Conservation (phyloP, 2,329 filamentous ascomycete genomes). For the Chaetothyriales sp. region DNA sequence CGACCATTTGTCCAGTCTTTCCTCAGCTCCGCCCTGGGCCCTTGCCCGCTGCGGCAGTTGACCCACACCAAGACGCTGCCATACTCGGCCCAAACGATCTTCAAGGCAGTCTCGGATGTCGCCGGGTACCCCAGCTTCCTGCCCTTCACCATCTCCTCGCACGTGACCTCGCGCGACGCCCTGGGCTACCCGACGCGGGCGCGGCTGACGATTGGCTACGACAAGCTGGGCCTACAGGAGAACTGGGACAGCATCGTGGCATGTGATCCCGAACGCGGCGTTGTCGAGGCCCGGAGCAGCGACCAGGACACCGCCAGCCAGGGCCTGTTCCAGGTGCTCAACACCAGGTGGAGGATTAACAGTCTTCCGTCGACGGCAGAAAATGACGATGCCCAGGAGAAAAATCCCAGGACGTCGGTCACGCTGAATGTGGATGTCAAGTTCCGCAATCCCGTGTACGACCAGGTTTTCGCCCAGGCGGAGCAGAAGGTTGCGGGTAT, state of each 20-base stretch:
- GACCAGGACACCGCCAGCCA: conserved; percentile 38
- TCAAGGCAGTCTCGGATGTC: conserved; percentile 76
- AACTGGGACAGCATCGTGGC: conserved; percentile 65
- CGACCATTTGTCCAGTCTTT: conserved; percentile 14
- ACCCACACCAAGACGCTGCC: conserved; percentile 61
- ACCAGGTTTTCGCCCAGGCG: conserved; percentile 62
- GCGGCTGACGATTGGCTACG: conserved; percentile 72
- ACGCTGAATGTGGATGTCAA: conserved; percentile 62
- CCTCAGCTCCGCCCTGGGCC: conserved; percentile 13
- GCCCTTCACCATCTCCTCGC: conserved; percentile 71
- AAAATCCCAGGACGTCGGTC: conserved; percentile 65
- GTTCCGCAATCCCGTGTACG: conserved; percentile 81
- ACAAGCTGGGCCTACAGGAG: conserved; percentile 52
- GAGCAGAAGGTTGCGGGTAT: conserved; percentile 69
- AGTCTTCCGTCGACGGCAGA: conserved; percentile 22
- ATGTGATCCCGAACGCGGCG: conserved; percentile 51
- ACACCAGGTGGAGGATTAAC: conserved; percentile 29
- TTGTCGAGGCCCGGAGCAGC: conserved; percentile 55
- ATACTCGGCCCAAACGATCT: conserved; percentile 56
- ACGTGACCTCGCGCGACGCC: conserved; percentile 58
- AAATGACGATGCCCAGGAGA: conserved; percentile 20
- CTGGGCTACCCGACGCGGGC: conserved; percentile 51
- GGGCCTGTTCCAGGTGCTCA: conserved; percentile 31
- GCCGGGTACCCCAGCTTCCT: conserved; percentile 72
- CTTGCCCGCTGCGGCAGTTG: conserved; percentile 41